A percentile compares a stretch with the other conserved stretches of the same genome.
phyloP scores from a whole-genome alignment of 1,284 basidiomycete species.

The Exsudoporus floridanus region DNA sequence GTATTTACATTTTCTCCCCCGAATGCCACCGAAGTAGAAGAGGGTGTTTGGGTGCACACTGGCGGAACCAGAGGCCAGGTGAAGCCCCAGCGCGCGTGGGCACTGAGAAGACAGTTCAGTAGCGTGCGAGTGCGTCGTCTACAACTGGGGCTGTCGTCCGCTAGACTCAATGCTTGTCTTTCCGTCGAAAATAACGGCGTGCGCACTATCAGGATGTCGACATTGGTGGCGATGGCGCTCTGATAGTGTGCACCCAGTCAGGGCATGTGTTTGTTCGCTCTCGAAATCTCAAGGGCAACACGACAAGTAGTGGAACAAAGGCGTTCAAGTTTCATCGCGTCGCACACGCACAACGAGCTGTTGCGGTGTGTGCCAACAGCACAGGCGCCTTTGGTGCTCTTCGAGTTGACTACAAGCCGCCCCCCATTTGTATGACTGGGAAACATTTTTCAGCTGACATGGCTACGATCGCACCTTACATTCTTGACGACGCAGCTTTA shows the following conservation, averaged over 20 bases:
- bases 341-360: conserved; percentile 81
- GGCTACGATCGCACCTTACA: conserved; percentile 60
- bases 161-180: neutral
- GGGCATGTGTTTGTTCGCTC: conserved; percentile 91
- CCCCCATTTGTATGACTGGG: conserved; percentile 59
- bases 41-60: conserved; percentile 27
- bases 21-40: conserved; percentile 33
- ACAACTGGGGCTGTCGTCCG: neutral
- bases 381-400: conserved; percentile 90
- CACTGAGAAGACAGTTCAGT: conserved; percentile 82
- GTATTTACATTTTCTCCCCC: conserved; percentile 81
- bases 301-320: conserved; percentile 44
- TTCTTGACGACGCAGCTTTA: neutral
- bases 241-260: conserved; percentile 92
- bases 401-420: conserved; percentile 68
- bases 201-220: conserved; percentile 70
- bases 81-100: conserved; percentile 91
- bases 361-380: conserved; percentile 83
- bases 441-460: conserved; percentile 70
- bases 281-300: conserved; percentile 49
- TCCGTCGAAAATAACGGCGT: conserved; percentile 1
- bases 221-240: conserved; percentile 82
- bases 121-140: conserved; percentile 63
- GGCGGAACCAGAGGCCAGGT: conserved; percentile 34
- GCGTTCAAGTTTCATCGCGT: conserved; percentile 82